Conservation (phyloP, 2,329 filamentous ascomycete genomes). For the Aureobasidium subglaciale region DNA sequence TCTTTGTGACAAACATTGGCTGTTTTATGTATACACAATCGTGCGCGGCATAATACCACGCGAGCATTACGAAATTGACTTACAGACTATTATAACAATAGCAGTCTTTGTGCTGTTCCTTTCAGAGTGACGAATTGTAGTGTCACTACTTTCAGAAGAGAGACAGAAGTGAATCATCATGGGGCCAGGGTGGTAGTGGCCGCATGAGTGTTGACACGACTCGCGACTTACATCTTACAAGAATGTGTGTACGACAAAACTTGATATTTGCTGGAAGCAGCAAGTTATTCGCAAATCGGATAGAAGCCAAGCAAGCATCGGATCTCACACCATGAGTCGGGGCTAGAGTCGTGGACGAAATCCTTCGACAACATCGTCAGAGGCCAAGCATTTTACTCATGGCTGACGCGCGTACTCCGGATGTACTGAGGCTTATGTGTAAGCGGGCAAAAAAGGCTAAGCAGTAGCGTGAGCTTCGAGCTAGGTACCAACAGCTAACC, state of each 20-base stretch:
- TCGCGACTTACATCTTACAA: neutral
- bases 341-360: neutral
- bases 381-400: neutral
- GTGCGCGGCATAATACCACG: too few species aligned
- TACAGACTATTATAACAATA: too few species aligned
- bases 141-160: too few species aligned
- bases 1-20: too few species aligned
- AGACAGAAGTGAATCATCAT: too few species aligned
- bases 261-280: neutral
- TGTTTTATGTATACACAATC: too few species aligned
- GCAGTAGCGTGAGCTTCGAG: neutral
- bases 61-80: too few species aligned
- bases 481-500: neutral
- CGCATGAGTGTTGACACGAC: too few species aligned
- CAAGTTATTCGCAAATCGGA: neutral
- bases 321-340: neutral
- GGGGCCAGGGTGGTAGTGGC: too few species aligned
- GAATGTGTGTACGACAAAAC: neutral
- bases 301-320: neutral
- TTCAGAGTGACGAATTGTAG: too few species aligned
- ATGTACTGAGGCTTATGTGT: neutral
- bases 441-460: neutral
- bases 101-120: too few species aligned
- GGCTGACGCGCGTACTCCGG: slow-evolving; percentile 2
- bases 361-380: neutral